Evolutionary conservation across 345 rosid species (phyloP), one percentile per base, ranked within the genome.

Genomic region (Camelina sativa): DNA sequence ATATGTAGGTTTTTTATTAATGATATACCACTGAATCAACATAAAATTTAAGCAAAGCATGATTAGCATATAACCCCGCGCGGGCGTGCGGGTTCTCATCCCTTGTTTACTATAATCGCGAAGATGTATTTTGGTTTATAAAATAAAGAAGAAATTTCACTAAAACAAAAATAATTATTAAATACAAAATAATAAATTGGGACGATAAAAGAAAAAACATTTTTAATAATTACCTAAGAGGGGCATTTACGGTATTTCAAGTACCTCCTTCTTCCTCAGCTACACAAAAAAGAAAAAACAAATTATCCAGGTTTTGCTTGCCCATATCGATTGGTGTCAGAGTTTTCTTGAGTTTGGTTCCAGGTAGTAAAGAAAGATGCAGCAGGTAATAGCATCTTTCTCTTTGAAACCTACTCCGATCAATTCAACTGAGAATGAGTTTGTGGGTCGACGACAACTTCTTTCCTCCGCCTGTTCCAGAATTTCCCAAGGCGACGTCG

Each of bases 401-500:
- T 79, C 83, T 35, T 19, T 72, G 70, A 76, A 77, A 51, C 71
- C 78, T 64, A 59, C 50, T 53, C 55, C 62, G 48, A 71, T 63
- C 64, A 60, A 15, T 54, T 50, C 62, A 19, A 51, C 8, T 1
- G 73, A 71, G 8, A 76, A 77, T 63, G 77, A 64, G 41, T 68
- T 76, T 23, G 44, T 83, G 62, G 76, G 79, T 61, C 81, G 84
- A 60, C 63, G 82, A 10, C 55, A 73, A 60, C 84, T 83, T 69
- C 72, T 83, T 47, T 79, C 86, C 60, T 73, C 81, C 44, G 76
- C 74, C 3, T 85, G 80, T 74, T 84, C 82, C 56, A 75, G 63
- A 62, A 71, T 67, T 20, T 69, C 79, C 13, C 69, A 52, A 11
- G 43, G 46, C 35, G 74, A 69, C 30, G 54, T 47, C 40, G 51